Evolutionary conservation across 805 yeast species (phyloP).

Genomic region (Kuraishia piskuri): DNA sequence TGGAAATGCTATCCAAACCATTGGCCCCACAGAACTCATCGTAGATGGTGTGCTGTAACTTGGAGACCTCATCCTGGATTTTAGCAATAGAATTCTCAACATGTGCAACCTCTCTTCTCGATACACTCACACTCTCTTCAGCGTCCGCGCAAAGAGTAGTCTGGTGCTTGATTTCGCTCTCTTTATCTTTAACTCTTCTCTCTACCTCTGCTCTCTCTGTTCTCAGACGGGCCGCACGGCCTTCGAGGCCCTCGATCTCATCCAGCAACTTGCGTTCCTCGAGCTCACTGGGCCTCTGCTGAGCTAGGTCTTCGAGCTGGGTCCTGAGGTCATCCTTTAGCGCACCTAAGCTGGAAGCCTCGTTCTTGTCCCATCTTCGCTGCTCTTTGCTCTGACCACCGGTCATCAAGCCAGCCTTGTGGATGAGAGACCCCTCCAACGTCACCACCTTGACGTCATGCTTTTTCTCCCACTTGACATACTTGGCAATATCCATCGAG

Average conservation of each 20-base stretch:
- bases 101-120: slow-evolving; percentile 17
- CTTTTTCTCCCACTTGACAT: slow-evolving; percentile 57
- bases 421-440: slow-evolving; percentile 76
- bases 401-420: slow-evolving; percentile 84
- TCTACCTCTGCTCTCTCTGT: slow-evolving; percentile 16
- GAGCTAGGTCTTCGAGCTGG: slow-evolving; percentile 33
- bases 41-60: slow-evolving; percentile 19
- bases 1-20: slow-evolving; percentile 47
- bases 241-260: slow-evolving; percentile 41
- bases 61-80: slow-evolving; percentile 4
- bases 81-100: slow-evolving; percentile 20
- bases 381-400: slow-evolving; percentile 64
- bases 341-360: slow-evolving; percentile 42
- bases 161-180: slow-evolving; percentile 45
- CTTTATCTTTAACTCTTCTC: slow-evolving; percentile 20
- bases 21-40: slow-evolving; percentile 43
- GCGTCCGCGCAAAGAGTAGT: slow-evolving; percentile 12
- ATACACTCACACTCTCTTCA: slow-evolving; percentile 10
- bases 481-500: slow-evolving; percentile 55
- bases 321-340: slow-evolving; percentile 41
- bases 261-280: slow-evolving; percentile 48
- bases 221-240: slow-evolving; percentile 18
- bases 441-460: slow-evolving; percentile 65
- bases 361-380: slow-evolving; percentile 69
- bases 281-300: slow-evolving; percentile 41